These are phyloP conservation scores for Solanum hybrid DNA, from an alignment of 305 asterid genomes.

Conservation along the genomic window DNA sequence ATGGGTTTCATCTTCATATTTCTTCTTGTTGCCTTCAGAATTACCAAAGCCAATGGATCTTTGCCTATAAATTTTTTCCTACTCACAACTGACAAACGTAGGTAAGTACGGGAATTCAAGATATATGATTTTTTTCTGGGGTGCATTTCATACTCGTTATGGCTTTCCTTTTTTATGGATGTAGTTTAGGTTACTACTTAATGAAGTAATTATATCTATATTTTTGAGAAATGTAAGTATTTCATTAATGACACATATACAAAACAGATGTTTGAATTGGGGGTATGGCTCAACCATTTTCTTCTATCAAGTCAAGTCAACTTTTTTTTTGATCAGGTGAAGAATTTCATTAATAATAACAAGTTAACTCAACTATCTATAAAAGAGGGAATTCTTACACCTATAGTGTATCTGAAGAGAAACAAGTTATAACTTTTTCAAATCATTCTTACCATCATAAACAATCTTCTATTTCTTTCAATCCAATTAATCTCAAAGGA, in stretches of 20 bases:
- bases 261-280: not conserved
- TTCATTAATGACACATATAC: not conserved
- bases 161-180: not conserved
- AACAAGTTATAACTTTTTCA: not conserved
- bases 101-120: not conserved
- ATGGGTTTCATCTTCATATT: not conserved
- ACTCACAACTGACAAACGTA: not conserved
- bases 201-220: not conserved
- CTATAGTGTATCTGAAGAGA: not conserved
- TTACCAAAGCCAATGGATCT: not conserved
- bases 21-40: not conserved
- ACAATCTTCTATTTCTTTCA: not conserved
- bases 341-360: not conserved
- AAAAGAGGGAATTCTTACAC: not conserved
- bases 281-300: not conserved
- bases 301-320: not conserved
- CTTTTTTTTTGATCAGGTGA: not conserved
- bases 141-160: not conserved
- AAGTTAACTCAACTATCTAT: not conserved
- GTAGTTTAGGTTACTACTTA: not conserved
- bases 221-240: not conserved
- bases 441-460: not conserved
- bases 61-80: not conserved
- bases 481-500: not conserved
- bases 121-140: not conserved